These are phyloP conservation scores for Aurifilum marmelostoma DNA, from an alignment of 2,329 filamentous ascomycete genomes.

Conservation along the genomic window DNA sequence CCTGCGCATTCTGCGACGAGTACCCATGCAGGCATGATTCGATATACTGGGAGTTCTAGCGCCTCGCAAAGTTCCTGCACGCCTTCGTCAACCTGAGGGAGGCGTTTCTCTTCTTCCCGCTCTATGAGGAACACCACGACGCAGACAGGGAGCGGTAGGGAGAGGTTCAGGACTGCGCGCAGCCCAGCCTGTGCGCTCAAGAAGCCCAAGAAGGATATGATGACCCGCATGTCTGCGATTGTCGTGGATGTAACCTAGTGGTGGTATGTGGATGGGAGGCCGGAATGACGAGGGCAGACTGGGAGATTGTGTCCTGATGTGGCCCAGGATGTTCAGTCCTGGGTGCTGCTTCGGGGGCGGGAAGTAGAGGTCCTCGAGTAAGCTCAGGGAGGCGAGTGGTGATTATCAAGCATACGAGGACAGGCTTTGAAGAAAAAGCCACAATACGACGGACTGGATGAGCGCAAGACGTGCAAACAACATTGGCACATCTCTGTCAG, in stretches of 20 bases:
- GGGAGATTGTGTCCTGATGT: not conserved
- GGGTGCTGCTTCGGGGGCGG: not conserved
- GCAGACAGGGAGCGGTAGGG: not conserved
- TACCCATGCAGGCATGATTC: not conserved
- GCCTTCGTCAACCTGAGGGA: not conserved
- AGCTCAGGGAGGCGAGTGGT: too few relatives aligned
- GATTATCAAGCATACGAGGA: not conserved
- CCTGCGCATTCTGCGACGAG: not conserved
- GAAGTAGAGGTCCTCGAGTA: not conserved
- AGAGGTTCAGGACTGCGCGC: too few relatives aligned
- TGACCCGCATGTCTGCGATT: not conserved
- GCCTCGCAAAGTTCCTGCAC: not conserved
- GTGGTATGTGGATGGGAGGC: not conserved
- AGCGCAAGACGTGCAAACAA: not conserved
- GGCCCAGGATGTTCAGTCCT: not conserved
- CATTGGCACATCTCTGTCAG: not conserved
- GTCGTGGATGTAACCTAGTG: not conserved
- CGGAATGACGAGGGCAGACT: not conserved
- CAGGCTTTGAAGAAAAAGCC: not conserved
- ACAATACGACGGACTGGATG: not conserved
- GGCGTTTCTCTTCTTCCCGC: not conserved
- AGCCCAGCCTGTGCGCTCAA: too few relatives aligned
- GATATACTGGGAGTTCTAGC: not conserved
- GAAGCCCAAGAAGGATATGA: not conserved
- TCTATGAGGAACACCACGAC: not conserved